phyloP scores from a whole-genome alignment of 768 basidiomycete genomes.

The Clavaria fumosa region DNA sequence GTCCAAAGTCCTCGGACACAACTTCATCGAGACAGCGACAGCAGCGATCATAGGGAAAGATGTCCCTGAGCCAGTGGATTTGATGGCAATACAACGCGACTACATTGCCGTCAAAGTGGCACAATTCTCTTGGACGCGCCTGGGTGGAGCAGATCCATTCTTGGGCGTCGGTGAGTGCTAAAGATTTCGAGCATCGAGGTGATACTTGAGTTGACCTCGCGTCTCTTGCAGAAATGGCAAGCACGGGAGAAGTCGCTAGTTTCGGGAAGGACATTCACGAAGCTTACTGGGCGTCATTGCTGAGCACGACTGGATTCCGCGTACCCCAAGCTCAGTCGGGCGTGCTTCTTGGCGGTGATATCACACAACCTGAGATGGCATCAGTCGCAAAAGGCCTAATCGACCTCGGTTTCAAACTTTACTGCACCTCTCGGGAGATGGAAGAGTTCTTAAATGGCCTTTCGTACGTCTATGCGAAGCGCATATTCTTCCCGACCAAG shows the following conservation, averaged over 20 bases:
- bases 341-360: constrained; percentile 85
- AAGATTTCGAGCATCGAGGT: no score
- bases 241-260: constrained; percentile 92
- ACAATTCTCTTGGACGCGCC: constrained; percentile 95
- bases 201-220: no score
- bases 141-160: constrained; percentile 94
- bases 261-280: constrained; percentile 91
- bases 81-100: constrained; percentile 80
- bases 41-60: constrained; percentile 72
- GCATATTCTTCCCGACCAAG: constrained; percentile 90
- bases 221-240: constrained; percentile 78
- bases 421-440: constrained; percentile 66
- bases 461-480: constrained; percentile 65
- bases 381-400: constrained; percentile 65
- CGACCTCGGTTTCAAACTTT: constrained; percentile 90
- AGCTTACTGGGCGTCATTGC: constrained; percentile 91
- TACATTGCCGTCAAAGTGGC: constrained; percentile 96
- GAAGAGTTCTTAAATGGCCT: constrained; percentile 71
- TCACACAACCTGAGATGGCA: constrained; percentile 73
- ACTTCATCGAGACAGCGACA: constrained; percentile 92
- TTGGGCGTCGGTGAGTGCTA: constrained; percentile 72
- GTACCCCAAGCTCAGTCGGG: constrained; percentile 73
- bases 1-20: constrained; percentile 91
- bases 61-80: constrained; percentile 81
- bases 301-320: constrained; percentile 93